These are phyloP conservation scores for Rhodotorula sp. DNA, from an alignment of 1,284 basidiomycete species.

Conservation along the genomic window DNA sequence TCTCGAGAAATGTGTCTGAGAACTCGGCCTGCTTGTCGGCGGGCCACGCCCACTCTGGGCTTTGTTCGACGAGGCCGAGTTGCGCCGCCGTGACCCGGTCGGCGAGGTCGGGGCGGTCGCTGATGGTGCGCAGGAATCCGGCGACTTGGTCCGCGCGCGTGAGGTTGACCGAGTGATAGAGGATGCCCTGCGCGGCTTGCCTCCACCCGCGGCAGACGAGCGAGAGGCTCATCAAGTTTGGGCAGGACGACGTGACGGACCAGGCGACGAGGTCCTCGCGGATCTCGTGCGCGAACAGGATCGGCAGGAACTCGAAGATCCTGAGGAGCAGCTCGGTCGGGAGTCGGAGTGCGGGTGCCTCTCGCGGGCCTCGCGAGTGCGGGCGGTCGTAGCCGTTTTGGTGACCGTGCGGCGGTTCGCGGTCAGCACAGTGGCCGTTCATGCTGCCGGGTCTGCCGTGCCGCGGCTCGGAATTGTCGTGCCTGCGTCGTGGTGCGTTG, in stretches of 20 bases:
- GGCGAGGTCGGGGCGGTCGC: not conserved
- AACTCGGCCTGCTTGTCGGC: not conserved
- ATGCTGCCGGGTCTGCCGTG: not conserved
- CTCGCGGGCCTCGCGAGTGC: not conserved
- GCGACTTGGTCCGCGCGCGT: not conserved
- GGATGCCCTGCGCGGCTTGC: not conserved
- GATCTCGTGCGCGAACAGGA: constrained; percentile 2
- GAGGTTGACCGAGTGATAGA: constrained; percentile 10
- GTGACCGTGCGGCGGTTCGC: not conserved
- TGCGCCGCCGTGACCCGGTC: not conserved
- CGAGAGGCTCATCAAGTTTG: not conserved
- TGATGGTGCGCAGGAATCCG: not conserved
- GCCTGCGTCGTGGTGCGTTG: no score
- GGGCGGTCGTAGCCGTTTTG: not conserved
- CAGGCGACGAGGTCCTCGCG: constrained; percentile 12
- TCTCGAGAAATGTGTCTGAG: constrained; percentile 5
- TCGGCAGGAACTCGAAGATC: constrained; percentile 8
- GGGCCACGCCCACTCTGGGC: not conserved
- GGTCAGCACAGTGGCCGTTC: not conserved
- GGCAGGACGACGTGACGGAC: constrained; percentile 12
- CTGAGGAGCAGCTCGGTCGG: constrained; percentile 9
- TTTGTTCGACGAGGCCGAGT: not conserved
- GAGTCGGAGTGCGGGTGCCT: not conserved
- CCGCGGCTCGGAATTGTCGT: not conserved
- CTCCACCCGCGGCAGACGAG: constrained; percentile 13